A percentile compares a stretch with the other conserved stretches of the same genome.
Evolutionary conservation across 1,284 basidiomycete genomes (phyloP).

Genomic region (Sporisorium sorghi): DNA sequence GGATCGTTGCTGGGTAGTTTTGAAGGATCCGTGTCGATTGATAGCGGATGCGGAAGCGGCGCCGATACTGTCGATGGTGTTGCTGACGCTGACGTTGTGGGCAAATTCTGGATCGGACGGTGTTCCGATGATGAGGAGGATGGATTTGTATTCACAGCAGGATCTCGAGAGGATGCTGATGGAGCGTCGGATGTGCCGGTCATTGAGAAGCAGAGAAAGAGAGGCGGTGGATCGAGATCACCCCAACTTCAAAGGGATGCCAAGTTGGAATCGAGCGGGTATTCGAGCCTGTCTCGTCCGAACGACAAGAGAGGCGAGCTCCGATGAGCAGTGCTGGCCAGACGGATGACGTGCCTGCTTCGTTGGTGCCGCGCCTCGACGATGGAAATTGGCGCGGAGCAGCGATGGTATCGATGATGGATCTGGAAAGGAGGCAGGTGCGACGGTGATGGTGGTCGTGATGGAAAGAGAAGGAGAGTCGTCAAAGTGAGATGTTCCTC

Average conservation of each 20-base stretch:
- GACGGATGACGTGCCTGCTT: background rate
- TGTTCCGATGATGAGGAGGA: conserved; percentile 7
- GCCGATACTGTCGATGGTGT: conserved; percentile 8
- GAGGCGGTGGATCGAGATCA: background rate
- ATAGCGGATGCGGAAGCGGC: conserved; percentile 12
- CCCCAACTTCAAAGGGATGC: background rate
- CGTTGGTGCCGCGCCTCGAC: background rate
- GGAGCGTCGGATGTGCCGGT: conserved; percentile 26
- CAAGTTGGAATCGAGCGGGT: background rate
- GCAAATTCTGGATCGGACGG: conserved; percentile 1
- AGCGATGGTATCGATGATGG: background rate
- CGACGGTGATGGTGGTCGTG: conserved; percentile 1
- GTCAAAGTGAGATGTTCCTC: background rate
- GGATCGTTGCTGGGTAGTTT: conserved; percentile 36
- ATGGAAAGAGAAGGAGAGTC: background rate
- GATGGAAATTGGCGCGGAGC: background rate
- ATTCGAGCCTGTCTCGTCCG: background rate
- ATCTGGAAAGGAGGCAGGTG: too few relatives aligned
- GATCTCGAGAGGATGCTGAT: conserved; percentile 26
- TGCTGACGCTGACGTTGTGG: background rate
- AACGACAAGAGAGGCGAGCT: background rate
- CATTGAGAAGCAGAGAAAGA: conserved; percentile 23
- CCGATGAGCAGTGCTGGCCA: background rate
- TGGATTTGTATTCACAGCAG: conserved; percentile 11
- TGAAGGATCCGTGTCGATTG: conserved; percentile 33